These are phyloP conservation scores for Podaxis sp. DNA, from an alignment of 768 basidiomycete genomes.

Conservation along the genomic window DNA sequence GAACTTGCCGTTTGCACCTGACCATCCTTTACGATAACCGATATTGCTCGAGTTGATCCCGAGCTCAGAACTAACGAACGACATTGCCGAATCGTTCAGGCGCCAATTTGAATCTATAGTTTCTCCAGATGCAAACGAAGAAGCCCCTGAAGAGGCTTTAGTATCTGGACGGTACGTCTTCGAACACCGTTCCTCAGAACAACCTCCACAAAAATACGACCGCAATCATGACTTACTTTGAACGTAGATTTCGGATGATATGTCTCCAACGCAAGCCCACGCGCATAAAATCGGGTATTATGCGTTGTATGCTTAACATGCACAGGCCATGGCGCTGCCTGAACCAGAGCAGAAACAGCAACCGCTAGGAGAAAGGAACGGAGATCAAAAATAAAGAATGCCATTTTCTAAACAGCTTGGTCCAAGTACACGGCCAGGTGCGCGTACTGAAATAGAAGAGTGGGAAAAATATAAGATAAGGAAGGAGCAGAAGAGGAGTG, in stretches of 20 bases:
- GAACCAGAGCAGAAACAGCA: not conserved
- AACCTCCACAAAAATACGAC: not conserved
- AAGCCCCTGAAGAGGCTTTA: not conserved
- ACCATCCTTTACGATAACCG: not conserved
- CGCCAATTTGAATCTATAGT: not conserved
- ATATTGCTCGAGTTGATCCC: not conserved
- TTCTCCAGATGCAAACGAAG: not conserved
- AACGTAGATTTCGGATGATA: slow-evolving; percentile 22
- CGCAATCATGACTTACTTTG: slow-evolving; percentile 16
- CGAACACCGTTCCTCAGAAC: not conserved
- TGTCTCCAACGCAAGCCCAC: slow-evolving; percentile 18
- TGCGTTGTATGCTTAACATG: slow-evolving; percentile 19
- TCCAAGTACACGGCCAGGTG: not conserved
- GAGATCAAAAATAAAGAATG: not conserved
- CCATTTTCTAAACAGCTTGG: not conserved
- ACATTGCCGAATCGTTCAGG: not conserved
- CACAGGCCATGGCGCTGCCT: slow-evolving; percentile 19
- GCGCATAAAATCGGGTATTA: slow-evolving; percentile 12
- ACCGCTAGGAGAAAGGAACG: slow-evolving; percentile 5
- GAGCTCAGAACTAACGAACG: not conserved
- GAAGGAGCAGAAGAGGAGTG: not conserved
- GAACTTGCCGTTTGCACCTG: not conserved
- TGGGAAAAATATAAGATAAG: not conserved
- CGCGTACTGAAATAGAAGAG: not conserved
- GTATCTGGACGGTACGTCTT: not conserved